Conservation (phyloP, 1,139 yeast species). For the Suhomyces choctaworum region DNA sequence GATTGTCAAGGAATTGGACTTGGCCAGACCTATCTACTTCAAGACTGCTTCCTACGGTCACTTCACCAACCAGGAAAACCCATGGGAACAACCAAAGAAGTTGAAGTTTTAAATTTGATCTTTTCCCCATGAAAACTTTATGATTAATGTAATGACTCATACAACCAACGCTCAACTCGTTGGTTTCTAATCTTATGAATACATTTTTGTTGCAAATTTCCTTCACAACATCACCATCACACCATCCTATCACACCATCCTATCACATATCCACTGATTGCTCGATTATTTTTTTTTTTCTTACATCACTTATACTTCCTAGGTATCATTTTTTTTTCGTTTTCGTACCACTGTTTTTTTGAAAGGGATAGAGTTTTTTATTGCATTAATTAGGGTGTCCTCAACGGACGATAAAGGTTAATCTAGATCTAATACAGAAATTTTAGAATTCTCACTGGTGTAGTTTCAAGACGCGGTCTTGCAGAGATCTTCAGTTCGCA, state of each 20-base stretch:
- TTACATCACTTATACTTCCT: conserved; percentile 8
- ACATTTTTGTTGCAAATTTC: conserved; percentile 11
- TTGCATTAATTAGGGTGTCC: conserved; percentile 56
- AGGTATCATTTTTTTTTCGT: conserved; percentile 11
- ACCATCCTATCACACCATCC: conserved; percentile 1
- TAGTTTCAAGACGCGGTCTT: neutral
- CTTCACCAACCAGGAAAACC: conserved; percentile 97
- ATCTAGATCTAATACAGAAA: conserved; percentile 11
- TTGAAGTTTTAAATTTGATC: conserved; percentile 58
- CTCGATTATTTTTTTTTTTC: conserved; percentile 9
- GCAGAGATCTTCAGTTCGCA: neutral
- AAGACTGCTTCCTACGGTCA: conserved; percentile 99
- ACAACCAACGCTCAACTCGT: conserved; percentile 57
- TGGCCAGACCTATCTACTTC: conserved; percentile 98
- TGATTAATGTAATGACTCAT: conserved; percentile 51
- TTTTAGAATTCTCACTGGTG: conserved; percentile 1
- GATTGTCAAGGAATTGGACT: conserved; percentile 91
- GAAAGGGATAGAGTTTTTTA: conserved; percentile 44
- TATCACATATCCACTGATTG: conserved; percentile 9
- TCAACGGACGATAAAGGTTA: conserved; percentile 50
- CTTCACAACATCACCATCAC: conserved; percentile 7
- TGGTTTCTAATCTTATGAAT: conserved; percentile 21
- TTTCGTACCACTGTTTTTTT: too few species aligned
- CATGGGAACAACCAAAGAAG: conserved; percentile 98
- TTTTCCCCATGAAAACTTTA: conserved; percentile 25